Evolutionary conservation across 1,139 yeast species (phyloP).

Genomic region (Komagataea norvegica): DNA sequence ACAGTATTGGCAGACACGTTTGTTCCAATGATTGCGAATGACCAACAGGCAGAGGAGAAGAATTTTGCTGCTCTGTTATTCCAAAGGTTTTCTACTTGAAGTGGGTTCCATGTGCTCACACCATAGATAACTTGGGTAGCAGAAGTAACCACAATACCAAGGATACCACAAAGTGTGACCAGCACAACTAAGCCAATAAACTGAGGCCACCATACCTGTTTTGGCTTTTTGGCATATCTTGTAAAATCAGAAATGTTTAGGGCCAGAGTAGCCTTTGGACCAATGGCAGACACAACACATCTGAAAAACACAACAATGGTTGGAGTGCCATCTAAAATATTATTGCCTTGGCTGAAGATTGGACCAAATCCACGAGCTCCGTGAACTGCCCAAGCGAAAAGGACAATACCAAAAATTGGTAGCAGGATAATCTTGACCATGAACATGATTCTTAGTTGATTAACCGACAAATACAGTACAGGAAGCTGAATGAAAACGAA

Average conservation of each 20-base stretch:
- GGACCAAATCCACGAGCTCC: slow-evolving; percentile 33
- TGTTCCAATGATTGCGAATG: slow-evolving; percentile 52
- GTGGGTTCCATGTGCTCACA: slow-evolving; percentile 33
- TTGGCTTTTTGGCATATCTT: slow-evolving; percentile 31
- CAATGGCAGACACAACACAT: slow-evolving; percentile 32
- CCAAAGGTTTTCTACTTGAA: slow-evolving; percentile 30
- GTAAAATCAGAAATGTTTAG: slow-evolving; percentile 37
- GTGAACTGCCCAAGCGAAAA: slow-evolving; percentile 34
- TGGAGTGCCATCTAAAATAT: slow-evolving; percentile 30
- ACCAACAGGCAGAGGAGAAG: slow-evolving; percentile 47
- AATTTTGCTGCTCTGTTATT: slow-evolving; percentile 52
- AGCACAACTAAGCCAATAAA: slow-evolving; percentile 32
- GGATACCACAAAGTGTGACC: slow-evolving; percentile 30
- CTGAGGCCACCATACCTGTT: slow-evolving; percentile 32
- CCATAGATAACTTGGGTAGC: slow-evolving; percentile 32
- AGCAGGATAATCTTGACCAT: slow-evolving; percentile 33
- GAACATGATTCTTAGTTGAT: slow-evolving; percentile 34
- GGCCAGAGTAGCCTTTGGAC: slow-evolving; percentile 38
- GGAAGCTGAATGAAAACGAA: slow-evolving; percentile 35
- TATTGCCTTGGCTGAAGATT: slow-evolving; percentile 29
- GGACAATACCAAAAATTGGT: slow-evolving; percentile 31
- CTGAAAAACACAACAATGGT: slow-evolving; percentile 32
- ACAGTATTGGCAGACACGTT: slow-evolving; percentile 58
- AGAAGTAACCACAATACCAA: slow-evolving; percentile 31
- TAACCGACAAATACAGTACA: slow-evolving; percentile 32